A percentile compares a stretch with the other conserved stretches of the same genome.
Evolutionary conservation across 805 yeast genomes (phyloP).

Genomic region (Yarrowia hollandica): DNA sequence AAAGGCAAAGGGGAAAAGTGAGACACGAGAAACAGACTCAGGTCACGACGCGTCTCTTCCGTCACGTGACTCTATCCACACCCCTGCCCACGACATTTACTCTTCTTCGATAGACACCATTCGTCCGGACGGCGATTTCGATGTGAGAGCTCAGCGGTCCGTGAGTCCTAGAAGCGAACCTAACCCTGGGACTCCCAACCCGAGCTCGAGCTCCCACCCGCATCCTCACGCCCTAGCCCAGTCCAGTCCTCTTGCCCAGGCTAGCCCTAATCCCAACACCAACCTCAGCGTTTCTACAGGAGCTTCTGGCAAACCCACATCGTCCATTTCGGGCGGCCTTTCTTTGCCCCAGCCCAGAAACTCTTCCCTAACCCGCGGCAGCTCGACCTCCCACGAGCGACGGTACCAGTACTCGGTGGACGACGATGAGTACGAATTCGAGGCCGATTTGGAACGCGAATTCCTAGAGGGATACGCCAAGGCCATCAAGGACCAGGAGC

Average conservation of each 20-base stretch:
- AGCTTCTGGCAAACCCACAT: no score
- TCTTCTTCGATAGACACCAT: slow-evolving; percentile 19
- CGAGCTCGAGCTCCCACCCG: no score
- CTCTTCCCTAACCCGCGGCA: slow-evolving; percentile 4
- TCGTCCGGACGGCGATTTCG: background rate
- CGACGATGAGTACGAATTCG: slow-evolving; percentile 74
- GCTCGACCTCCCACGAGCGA: slow-evolving; percentile 28
- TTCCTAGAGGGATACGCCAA: slow-evolving; percentile 74
- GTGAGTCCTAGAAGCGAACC: background rate
- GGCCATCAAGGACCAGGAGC: slow-evolving; percentile 54
- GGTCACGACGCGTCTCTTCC: background rate
- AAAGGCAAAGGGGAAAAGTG: background rate
- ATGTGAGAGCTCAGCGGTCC: background rate
- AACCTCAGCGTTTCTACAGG: no score
- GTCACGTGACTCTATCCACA: background rate
- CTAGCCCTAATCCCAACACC: no score
- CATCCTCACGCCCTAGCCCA: no score
- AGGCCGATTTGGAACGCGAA: slow-evolving; percentile 56
- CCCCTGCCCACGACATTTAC: slow-evolving; percentile 1
- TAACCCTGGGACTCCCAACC: background rate
- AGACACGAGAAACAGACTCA: no score
- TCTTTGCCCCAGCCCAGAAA: background rate
- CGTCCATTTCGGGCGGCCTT: no score
- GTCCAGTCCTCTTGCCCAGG: background rate
- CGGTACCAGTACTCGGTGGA: slow-evolving; percentile 67